Conservation (phyloP, 108 stramenopile genomes). For the Skeletonema grethae region DNA sequence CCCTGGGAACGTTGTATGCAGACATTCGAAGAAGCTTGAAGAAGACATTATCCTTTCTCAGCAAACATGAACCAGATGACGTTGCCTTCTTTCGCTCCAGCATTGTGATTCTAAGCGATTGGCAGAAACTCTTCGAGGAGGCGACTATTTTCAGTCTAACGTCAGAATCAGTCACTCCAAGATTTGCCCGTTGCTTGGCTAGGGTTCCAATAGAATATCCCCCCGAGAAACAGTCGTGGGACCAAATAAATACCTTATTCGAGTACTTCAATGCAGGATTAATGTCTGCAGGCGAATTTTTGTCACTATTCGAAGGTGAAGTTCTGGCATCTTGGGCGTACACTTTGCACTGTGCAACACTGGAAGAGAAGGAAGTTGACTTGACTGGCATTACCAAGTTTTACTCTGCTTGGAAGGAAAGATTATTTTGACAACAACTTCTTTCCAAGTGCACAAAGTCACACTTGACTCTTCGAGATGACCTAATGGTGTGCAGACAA, state of each 20-base stretch:
- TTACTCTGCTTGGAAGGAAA: slow-evolving; percentile 65
- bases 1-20: slow-evolving; percentile 53
- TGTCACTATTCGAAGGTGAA: slow-evolving; percentile 79
- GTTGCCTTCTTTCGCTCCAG: slow-evolving; percentile 42
- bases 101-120: slow-evolving; percentile 52
- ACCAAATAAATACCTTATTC: slow-evolving; percentile 29
- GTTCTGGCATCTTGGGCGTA: slow-evolving; percentile 57
- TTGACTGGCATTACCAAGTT: slow-evolving; percentile 29
- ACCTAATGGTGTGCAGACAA: slow-evolving; percentile 64
- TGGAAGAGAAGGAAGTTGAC: slow-evolving; percentile 4
- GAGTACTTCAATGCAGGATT: slow-evolving; percentile 50
- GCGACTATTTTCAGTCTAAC: slow-evolving; percentile 52
- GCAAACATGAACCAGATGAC: slow-evolving; percentile 41
- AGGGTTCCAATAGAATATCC: slow-evolving; percentile 17
- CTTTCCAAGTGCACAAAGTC: slow-evolving; percentile 15
- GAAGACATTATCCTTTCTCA: slow-evolving; percentile 55
- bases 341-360: slow-evolving; percentile 31
- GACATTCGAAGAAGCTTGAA: slow-evolving; percentile 69
- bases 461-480: slow-evolving; percentile 43
- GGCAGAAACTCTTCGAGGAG: slow-evolving; percentile 56
- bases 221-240: slow-evolving; percentile 47
- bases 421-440: slow-evolving; percentile 15
- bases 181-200: slow-evolving; percentile 54
- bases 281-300: slow-evolving; percentile 62
- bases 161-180: slow-evolving; percentile 55